Evolutionary conservation across 768 basidiomycete species (phyloP).

Genomic region (Rhizopogon salebrosus): DNA sequence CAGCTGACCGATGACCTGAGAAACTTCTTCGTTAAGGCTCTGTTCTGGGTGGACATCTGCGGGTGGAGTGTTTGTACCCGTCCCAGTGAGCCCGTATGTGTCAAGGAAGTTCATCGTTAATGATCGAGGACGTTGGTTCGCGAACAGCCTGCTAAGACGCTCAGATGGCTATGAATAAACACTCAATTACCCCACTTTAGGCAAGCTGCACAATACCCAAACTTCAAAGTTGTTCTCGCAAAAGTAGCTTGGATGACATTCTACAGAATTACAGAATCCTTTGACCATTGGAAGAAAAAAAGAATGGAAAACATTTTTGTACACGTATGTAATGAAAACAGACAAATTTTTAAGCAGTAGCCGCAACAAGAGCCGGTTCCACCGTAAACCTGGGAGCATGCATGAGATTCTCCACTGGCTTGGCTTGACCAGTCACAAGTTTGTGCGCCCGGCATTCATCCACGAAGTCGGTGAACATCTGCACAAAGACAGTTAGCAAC

Average conservation of each 20-base stretch:
- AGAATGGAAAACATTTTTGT: constrained; percentile 2
- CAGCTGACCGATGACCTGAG: constrained; percentile 83
- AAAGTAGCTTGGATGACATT: too few species aligned
- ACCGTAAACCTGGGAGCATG: constrained; percentile 16
- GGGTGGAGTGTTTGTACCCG: constrained; percentile 42
- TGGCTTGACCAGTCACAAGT: constrained; percentile 23
- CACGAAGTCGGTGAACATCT: constrained; percentile 96
- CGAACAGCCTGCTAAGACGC: neutral
- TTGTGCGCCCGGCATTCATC: constrained; percentile 68
- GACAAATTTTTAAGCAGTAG: constrained; percentile 20
- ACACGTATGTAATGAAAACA: constrained; percentile 6
- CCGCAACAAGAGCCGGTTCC: constrained; percentile 20
- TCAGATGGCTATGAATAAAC: neutral
- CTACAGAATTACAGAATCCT: too few species aligned
- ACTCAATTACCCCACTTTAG: constrained; percentile 12
- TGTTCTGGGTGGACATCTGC: constrained; percentile 37
- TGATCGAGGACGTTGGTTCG: neutral
- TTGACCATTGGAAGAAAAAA: neutral
- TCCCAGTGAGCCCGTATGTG: constrained; percentile 50
- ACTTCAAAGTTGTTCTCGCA: too few species aligned
- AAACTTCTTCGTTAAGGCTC: constrained; percentile 81
- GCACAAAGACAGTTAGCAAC: neutral
- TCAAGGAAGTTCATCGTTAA: constrained; percentile 69
- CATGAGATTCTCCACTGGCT: constrained; percentile 10
- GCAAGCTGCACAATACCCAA: too few species aligned